phyloP scores from a whole-genome alignment of 305 asterid genomes.

The Solanum hybrid region DNA sequence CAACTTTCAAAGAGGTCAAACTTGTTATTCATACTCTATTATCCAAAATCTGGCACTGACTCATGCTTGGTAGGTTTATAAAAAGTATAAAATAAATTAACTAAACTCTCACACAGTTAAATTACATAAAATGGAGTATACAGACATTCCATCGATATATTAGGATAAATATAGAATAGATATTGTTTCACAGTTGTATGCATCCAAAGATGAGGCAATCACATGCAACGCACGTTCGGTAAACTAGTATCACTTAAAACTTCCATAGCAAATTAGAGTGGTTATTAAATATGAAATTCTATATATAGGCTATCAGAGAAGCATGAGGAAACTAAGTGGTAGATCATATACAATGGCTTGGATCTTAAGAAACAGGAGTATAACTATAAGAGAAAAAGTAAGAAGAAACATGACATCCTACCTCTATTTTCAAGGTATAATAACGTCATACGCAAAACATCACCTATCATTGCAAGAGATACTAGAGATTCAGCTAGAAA shows the following conservation, averaged over 20 bases:
- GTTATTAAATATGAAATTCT: neutral
- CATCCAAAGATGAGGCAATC: too few species aligned
- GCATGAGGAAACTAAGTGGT: neutral
- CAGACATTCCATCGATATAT: too few species aligned
- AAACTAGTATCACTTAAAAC: neutral
- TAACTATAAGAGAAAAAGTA: neutral
- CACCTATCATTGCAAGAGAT: constrained; percentile 93
- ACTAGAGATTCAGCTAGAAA: constrained; percentile 74
- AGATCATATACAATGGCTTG: neutral
- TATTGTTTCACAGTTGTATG: too few species aligned
- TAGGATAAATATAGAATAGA: too few species aligned
- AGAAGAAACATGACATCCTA: neutral
- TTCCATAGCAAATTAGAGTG: neutral
- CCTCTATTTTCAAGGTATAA: constrained; percentile 52
- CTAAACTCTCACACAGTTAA: too few species aligned
- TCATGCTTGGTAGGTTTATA: too few species aligned
- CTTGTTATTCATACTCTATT: too few species aligned
- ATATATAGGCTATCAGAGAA: neutral
- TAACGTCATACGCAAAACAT: constrained; percentile 61
- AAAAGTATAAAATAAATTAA: too few species aligned
- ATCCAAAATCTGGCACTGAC: too few species aligned
- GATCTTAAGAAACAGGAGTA: neutral
- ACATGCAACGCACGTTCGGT: too few species aligned
- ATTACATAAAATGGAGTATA: too few species aligned
- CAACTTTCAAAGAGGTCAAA: too few species aligned